Base-by-base conservation (phyloP, 345 rosid genomes). In the Ceriops decandra region DNA sequence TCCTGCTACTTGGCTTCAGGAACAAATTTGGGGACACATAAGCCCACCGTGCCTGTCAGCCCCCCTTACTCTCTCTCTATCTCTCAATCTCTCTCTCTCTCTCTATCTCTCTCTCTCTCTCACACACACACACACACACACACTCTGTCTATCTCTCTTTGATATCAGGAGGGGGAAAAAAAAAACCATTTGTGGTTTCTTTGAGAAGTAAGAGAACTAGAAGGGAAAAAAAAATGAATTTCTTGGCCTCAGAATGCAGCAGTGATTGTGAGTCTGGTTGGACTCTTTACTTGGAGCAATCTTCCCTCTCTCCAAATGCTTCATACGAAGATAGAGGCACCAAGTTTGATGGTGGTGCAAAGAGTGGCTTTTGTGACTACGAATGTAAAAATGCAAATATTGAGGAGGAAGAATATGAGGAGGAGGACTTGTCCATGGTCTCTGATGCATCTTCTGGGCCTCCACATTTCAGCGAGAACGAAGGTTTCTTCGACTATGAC, bases 371-470 rank as follows among this genome's bases (percentile, higher is more conserved):
- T 64, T 32, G 64, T 58, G 68, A 63, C 20, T 53, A 32, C 6
- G 4, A 49, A 8, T 71, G 26, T 57, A 62, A 65, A 58, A 67
- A 57, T 59, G 66, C 62, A 38, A 57, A 79, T 33, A 73, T 38
- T 52, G 81, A 66, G n/a, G 82, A 72, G 0, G 84, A 67, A 13
- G 49, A 15, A 13, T 42, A 13, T 0, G 91, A 87, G 27, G 95
- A 85, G 58, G 97, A 90, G 7, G 98, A 87, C 62, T 80, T 88
- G 76, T 93, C 98, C 1, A 91, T 93, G 98, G 84, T 91, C 36
- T 93, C 98, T 20, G 98, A 93, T 80, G 98, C 98, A 62, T 93
- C 98, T 69, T 93, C 98, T n/a, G 98, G 97, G 19, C 96, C 98
- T 64, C 92, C 92, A 28, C 88, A 82, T 76, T 60, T 88, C 33